Evolutionary conservation across 495 filamentous ascomycete species (phyloP).

Genomic region (Penicillium soppii): DNA sequence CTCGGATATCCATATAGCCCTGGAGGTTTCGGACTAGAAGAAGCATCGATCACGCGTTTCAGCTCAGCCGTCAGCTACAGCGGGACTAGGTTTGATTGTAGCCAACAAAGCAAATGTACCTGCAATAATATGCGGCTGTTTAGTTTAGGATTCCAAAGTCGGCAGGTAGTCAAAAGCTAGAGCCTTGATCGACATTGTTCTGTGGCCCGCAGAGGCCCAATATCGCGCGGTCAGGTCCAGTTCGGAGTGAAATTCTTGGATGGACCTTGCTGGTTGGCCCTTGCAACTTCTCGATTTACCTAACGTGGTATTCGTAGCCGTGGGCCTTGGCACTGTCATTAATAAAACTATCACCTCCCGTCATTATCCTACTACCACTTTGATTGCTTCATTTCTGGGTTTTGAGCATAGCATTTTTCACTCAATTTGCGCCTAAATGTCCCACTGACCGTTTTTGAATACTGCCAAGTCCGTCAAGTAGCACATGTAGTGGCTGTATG

Average conservation of each 20-base stretch:
- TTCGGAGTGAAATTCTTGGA: neutral
- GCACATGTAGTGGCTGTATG: neutral
- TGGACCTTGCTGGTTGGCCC: neutral
- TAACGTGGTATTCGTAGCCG: neutral
- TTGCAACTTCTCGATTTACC: neutral
- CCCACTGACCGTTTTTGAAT: neutral
- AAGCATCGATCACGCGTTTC: neutral
- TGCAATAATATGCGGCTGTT: neutral
- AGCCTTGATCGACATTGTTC: neutral
- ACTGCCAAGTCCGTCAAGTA: neutral
- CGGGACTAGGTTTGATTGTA: neutral
- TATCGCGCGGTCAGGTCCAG: neutral
- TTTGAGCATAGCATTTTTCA: too few species aligned
- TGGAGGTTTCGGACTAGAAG: too few species aligned
- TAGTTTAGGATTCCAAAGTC: neutral
- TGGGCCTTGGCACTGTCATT: too few species aligned
- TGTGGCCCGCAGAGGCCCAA: neutral
- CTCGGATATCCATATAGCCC: neutral
- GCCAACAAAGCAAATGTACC: neutral
- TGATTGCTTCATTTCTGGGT: too few species aligned
- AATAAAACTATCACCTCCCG: too few species aligned
- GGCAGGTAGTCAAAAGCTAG: neutral
- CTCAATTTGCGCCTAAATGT: too few species aligned
- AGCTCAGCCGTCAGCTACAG: neutral
- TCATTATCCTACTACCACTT: too few species aligned